Percentiles rank a stretch among this genome's conserved stretches.
Conservation (phyloP, 805 yeast species). For the Pichia pseudocactophila region DNA sequence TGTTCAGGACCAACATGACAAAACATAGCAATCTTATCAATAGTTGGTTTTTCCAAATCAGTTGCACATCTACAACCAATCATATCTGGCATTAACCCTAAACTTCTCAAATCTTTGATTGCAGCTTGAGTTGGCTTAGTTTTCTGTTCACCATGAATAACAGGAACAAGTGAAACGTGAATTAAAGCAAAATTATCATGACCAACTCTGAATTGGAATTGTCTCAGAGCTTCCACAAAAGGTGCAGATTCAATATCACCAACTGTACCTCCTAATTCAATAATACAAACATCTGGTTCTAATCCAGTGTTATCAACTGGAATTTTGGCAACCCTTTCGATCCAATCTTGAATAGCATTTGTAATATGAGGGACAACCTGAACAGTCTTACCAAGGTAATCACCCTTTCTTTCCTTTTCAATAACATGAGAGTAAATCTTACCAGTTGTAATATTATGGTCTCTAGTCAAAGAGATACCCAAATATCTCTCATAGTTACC, state of each 20-base stretch:
- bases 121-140: slow-evolving; percentile 99
- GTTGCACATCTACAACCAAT: slow-evolving; percentile 96
- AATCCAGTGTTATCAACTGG: slow-evolving; percentile 88
- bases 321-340: slow-evolving; percentile 80
- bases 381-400: slow-evolving; percentile 97
- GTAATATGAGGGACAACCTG: slow-evolving; percentile 99
- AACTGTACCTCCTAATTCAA: slow-evolving; percentile 98
- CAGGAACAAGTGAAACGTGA: slow-evolving; percentile 96
- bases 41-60: slow-evolving; percentile 72
- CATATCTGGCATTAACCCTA: slow-evolving; percentile 93
- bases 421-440: slow-evolving; percentile 92
- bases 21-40: slow-evolving; percentile 95
- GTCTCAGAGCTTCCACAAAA: slow-evolving; percentile 97
- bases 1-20: slow-evolving; percentile 99
- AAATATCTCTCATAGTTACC: slow-evolving; percentile 98
- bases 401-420: slow-evolving; percentile 92
- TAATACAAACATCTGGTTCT: slow-evolving; percentile 92
- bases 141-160: slow-evolving; percentile 97
- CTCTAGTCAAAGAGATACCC: slow-evolving; percentile 83
- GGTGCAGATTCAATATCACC: slow-evolving; percentile 99
- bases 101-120: slow-evolving; percentile 87
- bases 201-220: slow-evolving; percentile 96
- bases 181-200: slow-evolving; percentile 87
- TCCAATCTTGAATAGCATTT: slow-evolving; percentile 97
- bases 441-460: slow-evolving; percentile 98